A percentile compares a stretch with the other conserved stretches of the same genome.
phyloP scores from a whole-genome alignment of 2,329 filamentous ascomycete genomes.

The Cladosporium sp. region DNA sequence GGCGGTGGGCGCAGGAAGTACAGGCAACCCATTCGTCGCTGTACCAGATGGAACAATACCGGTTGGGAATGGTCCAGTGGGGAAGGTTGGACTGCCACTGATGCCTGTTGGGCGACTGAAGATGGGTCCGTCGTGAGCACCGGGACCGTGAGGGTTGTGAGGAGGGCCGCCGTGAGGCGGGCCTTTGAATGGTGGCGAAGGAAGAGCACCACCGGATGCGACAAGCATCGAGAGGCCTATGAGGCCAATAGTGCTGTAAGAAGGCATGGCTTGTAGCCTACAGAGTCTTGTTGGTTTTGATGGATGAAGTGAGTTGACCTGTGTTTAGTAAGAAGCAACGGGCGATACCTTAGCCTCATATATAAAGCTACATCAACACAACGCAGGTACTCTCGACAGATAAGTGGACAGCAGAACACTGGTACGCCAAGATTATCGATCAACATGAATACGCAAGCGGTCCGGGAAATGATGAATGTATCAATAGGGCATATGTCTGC shows the following conservation, averaged over 20 bases:
- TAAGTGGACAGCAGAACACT: not conserved
- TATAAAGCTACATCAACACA: not conserved
- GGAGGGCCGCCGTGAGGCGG: not conserved
- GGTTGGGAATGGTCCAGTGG: slow-evolving; percentile 20
- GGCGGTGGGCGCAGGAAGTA: not conserved
- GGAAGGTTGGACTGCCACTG: slow-evolving; percentile 12
- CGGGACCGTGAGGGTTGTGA: not conserved
- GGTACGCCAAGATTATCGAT: not conserved
- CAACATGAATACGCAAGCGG: slow-evolving; percentile 15
- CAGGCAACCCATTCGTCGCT: slow-evolving; percentile 4
- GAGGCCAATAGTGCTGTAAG: not conserved
- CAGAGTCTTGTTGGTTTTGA: not conserved
- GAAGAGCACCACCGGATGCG: slow-evolving; percentile 13
- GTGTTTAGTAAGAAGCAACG: not conserved
- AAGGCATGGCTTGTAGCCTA: slow-evolving; percentile 2
- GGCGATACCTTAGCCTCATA: not conserved
- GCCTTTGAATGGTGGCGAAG: not conserved
- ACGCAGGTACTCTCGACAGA: not conserved
- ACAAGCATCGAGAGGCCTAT: slow-evolving; percentile 9
- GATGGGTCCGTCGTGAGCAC: not conserved
- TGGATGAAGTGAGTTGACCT: not conserved
- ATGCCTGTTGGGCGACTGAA: slow-evolving; percentile 8
- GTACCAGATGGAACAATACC: slow-evolving; percentile 2
- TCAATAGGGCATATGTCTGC: slow-evolving; percentile 4
- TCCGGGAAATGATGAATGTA: slow-evolving; percentile 7